Base-by-base conservation (phyloP, 78 protist species). In the Pelomyxa schiedti region DNA sequence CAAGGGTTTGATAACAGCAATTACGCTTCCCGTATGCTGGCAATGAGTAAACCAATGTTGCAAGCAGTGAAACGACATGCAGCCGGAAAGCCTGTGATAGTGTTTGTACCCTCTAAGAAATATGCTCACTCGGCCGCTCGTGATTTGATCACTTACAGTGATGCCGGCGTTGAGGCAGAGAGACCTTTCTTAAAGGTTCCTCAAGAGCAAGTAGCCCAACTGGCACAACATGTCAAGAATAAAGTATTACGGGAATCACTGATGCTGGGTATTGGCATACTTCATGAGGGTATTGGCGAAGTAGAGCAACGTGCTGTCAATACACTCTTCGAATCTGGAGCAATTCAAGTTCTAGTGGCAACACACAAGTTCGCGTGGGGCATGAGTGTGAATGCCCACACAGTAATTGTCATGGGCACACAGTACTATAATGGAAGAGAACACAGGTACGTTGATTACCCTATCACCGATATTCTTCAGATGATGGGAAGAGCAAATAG, bases 401-500 rank as follows among this genome's bases (percentile, higher is more conserved):
- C 94, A 29, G 86, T 76, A 29, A 58, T 86, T 7, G 52, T 89
- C 28, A 84, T 87, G 84, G 94, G 88, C 72, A 90, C 94, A 0
- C 85, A 84, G 74, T 1, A 16, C 74, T 93, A 76, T 69, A 88
- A 81, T 39, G 93, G 94, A 29, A 40, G 72, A 9, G 83, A 80
- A 66, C 88, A 83, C 41, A 37, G 88, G 24, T 95, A 93, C 69
- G 88, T 70, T 5, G 91, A 93, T 73, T 92, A 90, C 68, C 89
- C 98, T 22, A 70, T 94, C 72, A 73, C 93, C 24, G 95, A 89
- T 67, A 66, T 97, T 3, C 86, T 94, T 26, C 97, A 94, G 64
- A 95, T 94, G 96, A 83, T 92, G 75, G 99, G 97, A 37, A 81
- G 88, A 47, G 96, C 98, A 9, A 85, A 90, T 9, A 43, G 83